Percentiles rank a stretch among this genome's conserved stretches.
Evolutionary conservation across 176 grass and related monocot genomes (phyloP).

Genomic region (Eragrostis curvula): DNA sequence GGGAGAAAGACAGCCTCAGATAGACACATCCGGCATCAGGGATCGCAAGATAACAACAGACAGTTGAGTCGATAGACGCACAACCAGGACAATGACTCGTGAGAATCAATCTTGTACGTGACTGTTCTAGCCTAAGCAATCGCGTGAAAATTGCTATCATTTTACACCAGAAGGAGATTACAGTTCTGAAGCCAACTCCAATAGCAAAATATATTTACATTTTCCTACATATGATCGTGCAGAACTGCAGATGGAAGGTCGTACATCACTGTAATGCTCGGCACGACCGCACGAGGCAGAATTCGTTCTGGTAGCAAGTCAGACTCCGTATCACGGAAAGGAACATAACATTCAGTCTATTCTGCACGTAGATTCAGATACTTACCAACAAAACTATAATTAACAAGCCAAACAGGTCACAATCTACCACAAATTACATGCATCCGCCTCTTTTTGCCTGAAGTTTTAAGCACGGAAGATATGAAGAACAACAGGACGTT

Average conservation of each 20-base stretch:
- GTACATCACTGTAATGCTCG: slow-evolving; percentile 1
- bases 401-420: background rate
- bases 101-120: background rate
- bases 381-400: background rate
- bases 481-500: no score
- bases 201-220: no score
- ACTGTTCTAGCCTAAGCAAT: no score
- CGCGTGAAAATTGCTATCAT: no score
- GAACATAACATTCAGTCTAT: slow-evolving; percentile 7
- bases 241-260: background rate
- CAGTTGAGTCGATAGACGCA: background rate
- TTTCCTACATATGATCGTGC: background rate
- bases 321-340: slow-evolving; percentile 10
- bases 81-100: background rate
- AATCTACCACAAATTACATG: no score
- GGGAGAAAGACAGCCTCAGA: background rate
- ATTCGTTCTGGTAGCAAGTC: slow-evolving; percentile 32
- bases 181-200: no score
- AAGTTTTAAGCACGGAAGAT: no score
- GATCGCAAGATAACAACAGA: background rate
- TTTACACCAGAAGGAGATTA: no score
- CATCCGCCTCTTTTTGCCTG: no score
- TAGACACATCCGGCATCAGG: background rate
- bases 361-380: background rate
- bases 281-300: background rate